Conservation (phyloP, 441 rosid genomes). For the Brassica hybrid region DNA sequence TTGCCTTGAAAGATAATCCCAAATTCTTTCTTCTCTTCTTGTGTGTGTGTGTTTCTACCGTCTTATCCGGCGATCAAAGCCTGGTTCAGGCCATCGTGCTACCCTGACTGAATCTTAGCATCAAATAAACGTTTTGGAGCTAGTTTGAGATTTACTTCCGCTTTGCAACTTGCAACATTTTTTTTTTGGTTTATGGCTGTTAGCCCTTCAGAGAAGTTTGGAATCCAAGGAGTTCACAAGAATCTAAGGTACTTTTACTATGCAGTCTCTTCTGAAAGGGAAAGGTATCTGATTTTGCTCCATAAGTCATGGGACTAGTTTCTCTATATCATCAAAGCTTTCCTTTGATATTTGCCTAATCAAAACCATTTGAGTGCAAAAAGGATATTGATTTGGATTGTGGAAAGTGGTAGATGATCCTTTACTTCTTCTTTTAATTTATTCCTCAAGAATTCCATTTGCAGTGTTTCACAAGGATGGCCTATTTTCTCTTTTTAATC, state of each 20-base stretch:
- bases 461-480: conserved; percentile 35
- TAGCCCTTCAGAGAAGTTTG: conserved; percentile 1
- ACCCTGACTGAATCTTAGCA: conserved; percentile 28
- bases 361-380: no score
- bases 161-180: background rate
- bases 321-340: no score
- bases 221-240: conserved; percentile 25
- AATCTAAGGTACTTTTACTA: conserved; percentile 35
- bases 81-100: background rate
- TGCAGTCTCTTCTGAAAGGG: no score
- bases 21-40: background rate
- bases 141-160: background rate
- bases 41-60: no score
- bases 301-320: no score
- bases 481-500: no score
- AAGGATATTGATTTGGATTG: conserved; percentile 7
- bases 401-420: conserved; percentile 34
- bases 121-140: conserved; percentile 21
- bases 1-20: conserved; percentile 38
- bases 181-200: conserved; percentile 3
- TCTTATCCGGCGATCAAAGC: no score
- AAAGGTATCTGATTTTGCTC: no score
- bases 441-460: conserved; percentile 29
- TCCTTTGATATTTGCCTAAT: no score
- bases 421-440: conserved; percentile 39